Base-by-base conservation (phyloP, 2,329 filamentous ascomycete genomes). In the Arthrobotrys iridis region DNA sequence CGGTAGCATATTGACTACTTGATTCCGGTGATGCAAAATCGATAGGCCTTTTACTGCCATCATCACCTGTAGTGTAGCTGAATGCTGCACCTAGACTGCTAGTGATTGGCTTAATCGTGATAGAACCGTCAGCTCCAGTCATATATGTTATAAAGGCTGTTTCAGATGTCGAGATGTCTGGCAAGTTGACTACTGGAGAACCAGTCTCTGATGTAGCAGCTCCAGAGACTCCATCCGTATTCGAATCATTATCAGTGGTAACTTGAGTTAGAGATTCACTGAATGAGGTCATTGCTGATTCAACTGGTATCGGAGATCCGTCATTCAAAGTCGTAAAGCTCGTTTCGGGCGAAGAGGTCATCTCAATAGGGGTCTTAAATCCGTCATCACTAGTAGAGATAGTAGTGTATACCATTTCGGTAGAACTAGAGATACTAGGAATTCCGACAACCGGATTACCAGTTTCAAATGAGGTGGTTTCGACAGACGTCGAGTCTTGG, bases 41-140 rank as follows among this genome's bases (percentile, higher is more conserved):
- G 7, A 55, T 6, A 1, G 48, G 30, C 13, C 28, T 55, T 7
- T 18, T 7, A 5, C 4, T 37, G 13, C 48, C 48, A 37, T 55
- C 48, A 2, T 55, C 48, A 4, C 48, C 48, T 22, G 48, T 55
- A 7, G 11, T 55, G 6, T 55, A 55, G n/a, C 48, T 55, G 7
- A 55, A 7, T 11, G n/a, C 5, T 10, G 30, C n/a, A 22, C 28
- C 37, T 7, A 15, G 30, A 2, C 28, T 30, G 26, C 28, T 55
- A 13, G 48, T 20, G 3, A 24, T 15, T 1, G 45, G 60, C 3
- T 52, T 45, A 37, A 52, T 41, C 8, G 60, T 64, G 4, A 64
- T 55, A 6, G 60, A 64, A 6, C 60, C 60, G 22, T 64, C 60
- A 13, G 40, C 30, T 40, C 60, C 60, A 30, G 45, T 52, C 3